Conservation (phyloP, 148 eudicot genomes). For the Polygonum aviculare region DNA sequence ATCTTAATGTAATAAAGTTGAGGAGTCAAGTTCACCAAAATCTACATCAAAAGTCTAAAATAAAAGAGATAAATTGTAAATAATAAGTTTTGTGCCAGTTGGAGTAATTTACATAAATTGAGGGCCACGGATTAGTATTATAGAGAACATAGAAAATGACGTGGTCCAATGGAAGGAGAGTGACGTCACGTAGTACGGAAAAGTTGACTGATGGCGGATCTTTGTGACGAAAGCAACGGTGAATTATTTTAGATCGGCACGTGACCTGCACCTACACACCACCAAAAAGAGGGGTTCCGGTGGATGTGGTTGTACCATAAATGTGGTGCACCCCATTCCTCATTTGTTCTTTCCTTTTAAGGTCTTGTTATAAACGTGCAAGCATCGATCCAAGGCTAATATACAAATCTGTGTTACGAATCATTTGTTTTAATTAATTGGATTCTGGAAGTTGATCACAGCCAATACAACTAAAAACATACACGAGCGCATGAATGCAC, state of each 20-base stretch:
- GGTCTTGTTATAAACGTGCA: not conserved
- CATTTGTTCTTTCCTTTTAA: not conserved
- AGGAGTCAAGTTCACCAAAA: not conserved
- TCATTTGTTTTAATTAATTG: too few species aligned
- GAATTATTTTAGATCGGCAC: conserved; percentile 1
- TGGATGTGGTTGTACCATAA: not conserved
- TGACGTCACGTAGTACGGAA: conserved; percentile 1
- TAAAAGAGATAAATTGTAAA: too few species aligned
- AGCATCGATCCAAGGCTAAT: not conserved
- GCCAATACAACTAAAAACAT: too few species aligned
- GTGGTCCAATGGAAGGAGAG: not conserved
- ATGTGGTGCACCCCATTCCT: not conserved
- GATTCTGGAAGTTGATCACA: too few species aligned
- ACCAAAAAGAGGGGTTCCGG: not conserved
- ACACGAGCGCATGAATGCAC: too few species aligned
- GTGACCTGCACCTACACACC: not conserved
- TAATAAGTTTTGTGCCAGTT: too few species aligned
- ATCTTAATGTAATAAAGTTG: too few species aligned
- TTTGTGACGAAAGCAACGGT: not conserved
- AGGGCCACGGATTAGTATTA: too few species aligned
- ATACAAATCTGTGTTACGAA: not conserved
- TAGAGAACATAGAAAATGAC: not conserved
- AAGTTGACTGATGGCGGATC: not conserved
- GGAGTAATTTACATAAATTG: too few species aligned
- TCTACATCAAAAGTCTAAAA: not conserved